Conservation (phyloP, 2,329 filamentous ascomycete species). For the Penicillium sp. region DNA sequence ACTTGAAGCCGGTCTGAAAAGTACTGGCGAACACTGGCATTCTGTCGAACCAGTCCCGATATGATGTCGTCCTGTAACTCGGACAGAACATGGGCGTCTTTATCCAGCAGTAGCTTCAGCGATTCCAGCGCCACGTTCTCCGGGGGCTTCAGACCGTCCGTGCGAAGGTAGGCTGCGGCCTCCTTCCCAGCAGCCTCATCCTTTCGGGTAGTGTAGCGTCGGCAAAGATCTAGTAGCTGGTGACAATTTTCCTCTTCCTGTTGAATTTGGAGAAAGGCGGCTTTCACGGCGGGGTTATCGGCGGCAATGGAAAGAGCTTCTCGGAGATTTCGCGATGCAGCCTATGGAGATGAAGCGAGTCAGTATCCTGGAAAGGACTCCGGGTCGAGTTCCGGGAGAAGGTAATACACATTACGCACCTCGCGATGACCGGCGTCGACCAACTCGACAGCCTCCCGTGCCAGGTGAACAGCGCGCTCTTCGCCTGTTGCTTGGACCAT, state of each 20-base stretch:
- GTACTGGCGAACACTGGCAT: slow-evolving; percentile 39
- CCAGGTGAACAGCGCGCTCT: slow-evolving; percentile 45
- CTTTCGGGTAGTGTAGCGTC: slow-evolving; percentile 39
- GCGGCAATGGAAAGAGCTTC: slow-evolving; percentile 48
- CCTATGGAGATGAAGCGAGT: slow-evolving; percentile 25
- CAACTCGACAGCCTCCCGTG: slow-evolving; percentile 46
- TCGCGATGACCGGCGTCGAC: slow-evolving; percentile 45
- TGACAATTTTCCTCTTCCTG: slow-evolving; percentile 42
- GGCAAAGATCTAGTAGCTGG: slow-evolving; percentile 44
- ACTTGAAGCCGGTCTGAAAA: slow-evolving; percentile 42
- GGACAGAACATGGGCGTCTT: slow-evolving; percentile 35
- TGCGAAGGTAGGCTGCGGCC: slow-evolving; percentile 41
- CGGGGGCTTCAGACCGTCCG: slow-evolving; percentile 43
- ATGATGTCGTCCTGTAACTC: slow-evolving; percentile 46
- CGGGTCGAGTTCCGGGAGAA: background rate
- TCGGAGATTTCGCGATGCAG: slow-evolving; percentile 46
- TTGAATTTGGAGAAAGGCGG: slow-evolving; percentile 44
- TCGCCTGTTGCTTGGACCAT: slow-evolving; percentile 43
- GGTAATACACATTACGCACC: slow-evolving; percentile 28
- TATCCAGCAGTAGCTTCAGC: slow-evolving; percentile 41
- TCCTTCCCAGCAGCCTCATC: slow-evolving; percentile 45
- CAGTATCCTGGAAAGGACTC: background rate
- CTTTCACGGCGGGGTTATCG: slow-evolving; percentile 43
- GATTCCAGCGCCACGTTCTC: slow-evolving; percentile 42
- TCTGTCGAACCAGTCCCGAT: slow-evolving; percentile 44